These are phyloP conservation scores for Candida piceae DNA, from an alignment of 805 yeast species.

Conservation along the genomic window DNA sequence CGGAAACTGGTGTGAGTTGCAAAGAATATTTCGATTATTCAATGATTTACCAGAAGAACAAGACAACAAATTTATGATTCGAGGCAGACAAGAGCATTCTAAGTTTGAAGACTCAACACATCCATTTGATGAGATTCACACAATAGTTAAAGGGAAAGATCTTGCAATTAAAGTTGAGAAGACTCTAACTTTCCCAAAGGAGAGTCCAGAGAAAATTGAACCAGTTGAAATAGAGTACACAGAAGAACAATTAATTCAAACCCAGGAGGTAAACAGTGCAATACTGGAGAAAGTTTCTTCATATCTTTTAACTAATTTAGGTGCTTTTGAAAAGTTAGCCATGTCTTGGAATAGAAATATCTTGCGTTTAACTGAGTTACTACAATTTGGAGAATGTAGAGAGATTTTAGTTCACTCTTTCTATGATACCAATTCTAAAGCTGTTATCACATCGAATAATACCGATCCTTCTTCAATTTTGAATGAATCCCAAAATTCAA, in stretches of 20 bases:
- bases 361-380: slow-evolving; percentile 36
- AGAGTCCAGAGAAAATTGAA: too few relatives aligned
- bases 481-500: slow-evolving; percentile 2
- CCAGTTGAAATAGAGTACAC: too few relatives aligned
- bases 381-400: slow-evolving; percentile 49
- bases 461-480: not conserved
- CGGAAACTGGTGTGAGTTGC: slow-evolving; percentile 64
- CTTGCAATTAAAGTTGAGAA: not conserved
- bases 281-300: not conserved
- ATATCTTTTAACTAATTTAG: slow-evolving; percentile 9
- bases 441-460: slow-evolving; percentile 7
- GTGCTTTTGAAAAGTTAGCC: slow-evolving; percentile 21
- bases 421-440: slow-evolving; percentile 28
- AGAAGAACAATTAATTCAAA: too few relatives aligned
- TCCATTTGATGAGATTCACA: slow-evolving; percentile 21
- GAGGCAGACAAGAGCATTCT: slow-evolving; percentile 46
- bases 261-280: too few relatives aligned
- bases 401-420: slow-evolving; percentile 58
- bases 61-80: slow-evolving; percentile 36
- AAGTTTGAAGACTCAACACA: slow-evolving; percentile 45
- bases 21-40: slow-evolving; percentile 48
- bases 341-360: slow-evolving; percentile 40
- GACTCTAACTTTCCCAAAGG: too few relatives aligned
- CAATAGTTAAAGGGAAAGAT: slow-evolving; percentile 4
- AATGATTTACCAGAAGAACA: slow-evolving; percentile 24